Evolutionary conservation across 805 yeast species (phyloP).

Genomic region (Lachancea meyersii): DNA sequence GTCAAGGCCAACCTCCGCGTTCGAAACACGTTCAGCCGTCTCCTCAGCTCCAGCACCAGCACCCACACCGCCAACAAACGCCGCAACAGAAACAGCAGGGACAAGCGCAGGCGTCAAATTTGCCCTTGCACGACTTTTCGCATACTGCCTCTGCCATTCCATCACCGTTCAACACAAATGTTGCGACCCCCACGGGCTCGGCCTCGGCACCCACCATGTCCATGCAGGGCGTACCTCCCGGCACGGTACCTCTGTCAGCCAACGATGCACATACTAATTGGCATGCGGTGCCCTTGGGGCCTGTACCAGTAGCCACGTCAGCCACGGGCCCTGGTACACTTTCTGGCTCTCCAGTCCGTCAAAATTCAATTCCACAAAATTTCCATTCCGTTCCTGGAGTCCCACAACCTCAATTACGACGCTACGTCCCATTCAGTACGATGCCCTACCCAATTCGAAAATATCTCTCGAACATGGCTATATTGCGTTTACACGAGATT

Average conservation of each 20-base stretch:
- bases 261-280: background rate
- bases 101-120: conserved; percentile 5
- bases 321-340: background rate
- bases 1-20: background rate
- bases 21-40: conserved; percentile 1
- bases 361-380: background rate
- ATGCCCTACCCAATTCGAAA: conserved; percentile 31
- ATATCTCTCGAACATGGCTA: conserved; percentile 44
- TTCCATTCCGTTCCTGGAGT: conserved; percentile 12
- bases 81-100: background rate
- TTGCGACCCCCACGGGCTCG: conserved; percentile 8
- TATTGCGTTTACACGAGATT: conserved; percentile 44
- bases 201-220: conserved; percentile 3
- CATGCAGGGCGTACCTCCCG: background rate
- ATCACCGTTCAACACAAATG: conserved; percentile 7
- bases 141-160: conserved; percentile 7
- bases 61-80: conserved; percentile 1
- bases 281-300: background rate
- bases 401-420: conserved; percentile 5
- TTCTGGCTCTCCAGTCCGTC: background rate
- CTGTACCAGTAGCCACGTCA: background rate
- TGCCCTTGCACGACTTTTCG: conserved; percentile 3
- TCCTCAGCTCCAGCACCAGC: background rate
- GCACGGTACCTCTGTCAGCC: background rate
- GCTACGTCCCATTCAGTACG: conserved; percentile 11